A percentile compares a stretch with the other conserved stretches of the same genome.
Conservation (phyloP, 1,284 basidiomycete genomes). For the Cutaneotrichosporon spelunceum region DNA sequence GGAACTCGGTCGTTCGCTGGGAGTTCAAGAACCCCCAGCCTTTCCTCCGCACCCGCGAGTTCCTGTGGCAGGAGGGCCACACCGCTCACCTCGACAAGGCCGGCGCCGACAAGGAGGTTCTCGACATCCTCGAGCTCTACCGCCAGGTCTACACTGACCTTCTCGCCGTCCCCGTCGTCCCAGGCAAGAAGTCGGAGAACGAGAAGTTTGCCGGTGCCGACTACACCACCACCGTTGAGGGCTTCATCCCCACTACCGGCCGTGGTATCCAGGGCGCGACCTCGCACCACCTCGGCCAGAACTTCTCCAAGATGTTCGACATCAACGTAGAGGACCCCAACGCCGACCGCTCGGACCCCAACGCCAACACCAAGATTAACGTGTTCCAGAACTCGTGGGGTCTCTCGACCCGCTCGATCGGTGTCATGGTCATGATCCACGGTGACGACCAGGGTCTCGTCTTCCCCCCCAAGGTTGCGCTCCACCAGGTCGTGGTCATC, state of each 20-base stretch:
- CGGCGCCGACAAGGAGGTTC: conserved; percentile 89
- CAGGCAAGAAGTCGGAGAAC: conserved; percentile 96
- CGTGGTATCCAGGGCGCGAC: conserved; percentile 98
- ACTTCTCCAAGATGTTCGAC: conserved; percentile 99
- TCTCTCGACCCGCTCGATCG: conserved; percentile 90
- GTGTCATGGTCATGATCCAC: conserved; percentile 99
- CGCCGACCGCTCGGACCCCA: conserved; percentile 27
- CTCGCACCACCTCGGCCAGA: conserved; percentile 96
- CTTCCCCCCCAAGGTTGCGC: conserved; percentile 90
- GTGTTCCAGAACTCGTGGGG: conserved; percentile 99
- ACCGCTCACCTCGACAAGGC: conserved; percentile 85
- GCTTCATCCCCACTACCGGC: conserved; percentile 95
- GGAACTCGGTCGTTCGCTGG: conserved; percentile 99
- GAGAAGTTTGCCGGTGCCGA: conserved; percentile 98
- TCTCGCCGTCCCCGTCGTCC: conserved; percentile 94
- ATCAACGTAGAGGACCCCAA: conserved; percentile 90
- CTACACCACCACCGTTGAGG: conserved; percentile 98
- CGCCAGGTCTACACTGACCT: conserved; percentile 94
- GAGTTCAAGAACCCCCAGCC: conserved; percentile 99
- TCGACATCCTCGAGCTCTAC: conserved; percentile 93
- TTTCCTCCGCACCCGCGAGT: conserved; percentile 98
- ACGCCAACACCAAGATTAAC: conserved; percentile 60
- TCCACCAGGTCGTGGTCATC: conserved; percentile 84
- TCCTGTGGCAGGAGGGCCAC: conserved; percentile 99
- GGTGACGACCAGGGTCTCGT: conserved; percentile 97